A percentile compares a stretch with the other conserved stretches of the same genome.
phyloP scores from a whole-genome alignment of 2,329 filamentous ascomycete genomes.

The Sporothrix globosa region DNA sequence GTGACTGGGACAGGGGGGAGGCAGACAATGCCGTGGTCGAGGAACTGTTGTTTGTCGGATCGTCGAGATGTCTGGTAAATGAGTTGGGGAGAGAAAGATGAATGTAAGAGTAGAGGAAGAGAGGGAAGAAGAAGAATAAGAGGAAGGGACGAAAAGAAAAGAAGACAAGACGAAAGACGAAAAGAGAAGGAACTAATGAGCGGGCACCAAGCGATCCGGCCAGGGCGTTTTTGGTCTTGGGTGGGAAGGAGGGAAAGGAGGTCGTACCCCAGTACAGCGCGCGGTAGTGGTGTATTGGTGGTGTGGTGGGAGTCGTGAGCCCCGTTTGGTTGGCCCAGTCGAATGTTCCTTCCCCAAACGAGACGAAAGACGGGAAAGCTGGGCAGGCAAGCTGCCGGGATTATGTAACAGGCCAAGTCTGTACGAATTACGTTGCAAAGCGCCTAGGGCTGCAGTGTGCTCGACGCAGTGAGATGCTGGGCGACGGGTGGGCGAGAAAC shows the following conservation, averaged over 20 bases:
- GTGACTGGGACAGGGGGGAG: background rate
- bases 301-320: background rate
- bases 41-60: background rate
- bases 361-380: background rate
- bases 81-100: background rate
- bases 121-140: background rate
- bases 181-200: constrained; percentile 14
- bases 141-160: background rate
- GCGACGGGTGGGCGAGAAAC: background rate
- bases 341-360: background rate
- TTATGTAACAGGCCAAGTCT: constrained; percentile 20
- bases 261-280: background rate
- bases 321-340: background rate
- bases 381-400: background rate
- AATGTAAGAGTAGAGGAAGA: background rate
- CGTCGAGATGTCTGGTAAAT: background rate
- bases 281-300: background rate
- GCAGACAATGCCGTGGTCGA: background rate
- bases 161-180: background rate
- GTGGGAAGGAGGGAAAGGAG: background rate
- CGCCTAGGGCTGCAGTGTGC: background rate
- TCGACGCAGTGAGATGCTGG: background rate
- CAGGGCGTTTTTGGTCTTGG: constrained; percentile 20
- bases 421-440: no score
- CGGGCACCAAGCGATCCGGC: constrained; percentile 21